Evolutionary conservation across 352 stramenopile genomes (phyloP), one percentile per base, ranked within the genome.

Genomic region (Proteromonas lacertae): DNA sequence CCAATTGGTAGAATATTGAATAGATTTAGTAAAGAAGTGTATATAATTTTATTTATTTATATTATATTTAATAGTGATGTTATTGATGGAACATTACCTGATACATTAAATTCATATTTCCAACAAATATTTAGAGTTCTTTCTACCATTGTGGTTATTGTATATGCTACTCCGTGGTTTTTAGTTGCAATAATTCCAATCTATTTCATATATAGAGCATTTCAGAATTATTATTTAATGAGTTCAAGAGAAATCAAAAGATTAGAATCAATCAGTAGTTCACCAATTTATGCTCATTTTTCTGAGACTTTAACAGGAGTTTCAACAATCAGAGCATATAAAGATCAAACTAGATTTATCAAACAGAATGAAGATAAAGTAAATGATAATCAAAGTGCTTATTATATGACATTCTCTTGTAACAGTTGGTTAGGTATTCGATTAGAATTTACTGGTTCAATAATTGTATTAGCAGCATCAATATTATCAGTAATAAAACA

Each of bases 381-480:
- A 9, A 52, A 62, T 25, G 9, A 5, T 2, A 53, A 61, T 19
- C 40, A 55, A n/a, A 16, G 56, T 33, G 76, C 78, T 3, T 92
- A 89, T 41, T 63, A 81, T 41, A 48, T 77, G 7, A 60, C 74
- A 13, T 81, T 79, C 44, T 42, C 60, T 8, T 65, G 80, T 19
- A 89, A 90, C 43, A 78, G 77, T 28, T 96, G 81, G 80, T 52
- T 97, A 4, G 74, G 66, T 4, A 59, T 95, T 30, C 63, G 84
- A 5, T 56, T 98, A 8, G 75, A 84, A 42, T 47, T 80, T 33
- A 52, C 72, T 36, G 74, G 74, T 26, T 70, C 76, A 6, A 24
- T 81, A n/a, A 77, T 93, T 39, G 72, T 86, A 8, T 60, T 65
- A 21, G 58, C 57, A 10, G 59, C 87, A 6, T 66, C 69, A n/a